These are phyloP conservation scores for Vigna radiata DNA, from an alignment of 306 rosid genomes.

Conservation along the genomic window DNA sequence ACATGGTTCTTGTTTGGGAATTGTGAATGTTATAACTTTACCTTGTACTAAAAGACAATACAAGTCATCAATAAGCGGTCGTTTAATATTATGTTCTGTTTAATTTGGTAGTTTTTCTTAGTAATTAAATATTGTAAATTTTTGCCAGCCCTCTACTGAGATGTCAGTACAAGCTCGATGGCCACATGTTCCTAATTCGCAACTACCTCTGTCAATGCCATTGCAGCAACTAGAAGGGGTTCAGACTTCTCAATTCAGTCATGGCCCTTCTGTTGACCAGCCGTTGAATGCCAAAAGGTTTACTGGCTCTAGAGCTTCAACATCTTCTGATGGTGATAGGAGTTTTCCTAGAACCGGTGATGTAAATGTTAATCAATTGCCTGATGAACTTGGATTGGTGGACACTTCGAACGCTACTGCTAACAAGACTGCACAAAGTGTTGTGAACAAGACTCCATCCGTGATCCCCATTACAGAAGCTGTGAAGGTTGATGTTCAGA, in stretches of 20 bases:
- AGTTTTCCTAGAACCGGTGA: conserved; percentile 64
- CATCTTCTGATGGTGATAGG: conserved; percentile 64
- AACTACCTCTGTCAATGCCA: conserved; percentile 74
- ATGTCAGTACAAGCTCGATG: conserved; percentile 85
- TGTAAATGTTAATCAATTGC: conserved; percentile 68
- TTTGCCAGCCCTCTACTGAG: conserved; percentile 79
- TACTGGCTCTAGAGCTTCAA: conserved; percentile 57
- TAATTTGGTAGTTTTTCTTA: conserved; percentile 5
- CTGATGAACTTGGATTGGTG: conserved; percentile 81
- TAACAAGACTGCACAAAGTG: conserved; percentile 51
- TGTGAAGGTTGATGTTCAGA: conserved; percentile 61
- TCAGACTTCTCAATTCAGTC: conserved; percentile 67
- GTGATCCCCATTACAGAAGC: conserved; percentile 48
- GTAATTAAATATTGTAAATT: conserved; percentile 36
- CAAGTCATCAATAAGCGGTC: background rate
- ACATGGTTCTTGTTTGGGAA: conserved; percentile 14
- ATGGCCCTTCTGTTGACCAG: conserved; percentile 65
- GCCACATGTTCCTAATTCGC: conserved; percentile 74
- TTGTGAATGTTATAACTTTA: conserved; percentile 3
- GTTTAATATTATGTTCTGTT: conserved; percentile 15
- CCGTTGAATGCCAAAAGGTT: conserved; percentile 62
- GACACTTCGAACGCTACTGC: conserved; percentile 58
- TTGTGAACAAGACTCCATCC: conserved; percentile 52
- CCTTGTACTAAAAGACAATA: background rate
- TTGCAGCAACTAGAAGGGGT: conserved; percentile 69